Evolutionary conservation across 495 filamentous ascomycete genomes (phyloP).

Genomic region (Daldinia decipiens): DNA sequence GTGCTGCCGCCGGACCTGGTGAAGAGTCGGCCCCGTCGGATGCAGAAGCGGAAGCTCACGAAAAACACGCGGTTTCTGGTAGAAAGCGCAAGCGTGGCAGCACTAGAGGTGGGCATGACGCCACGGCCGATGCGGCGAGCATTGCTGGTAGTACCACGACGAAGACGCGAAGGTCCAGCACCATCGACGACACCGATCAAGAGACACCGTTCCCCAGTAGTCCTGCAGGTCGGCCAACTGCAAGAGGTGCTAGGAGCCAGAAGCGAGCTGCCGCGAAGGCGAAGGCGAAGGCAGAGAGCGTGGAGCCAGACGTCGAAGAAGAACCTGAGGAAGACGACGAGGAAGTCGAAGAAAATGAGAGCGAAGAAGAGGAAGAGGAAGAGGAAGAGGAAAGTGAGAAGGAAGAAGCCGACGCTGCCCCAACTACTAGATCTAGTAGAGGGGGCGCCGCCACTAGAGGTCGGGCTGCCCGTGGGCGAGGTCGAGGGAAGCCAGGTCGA

Average conservation of each 20-base stretch:
- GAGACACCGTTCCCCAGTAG: slow-evolving; percentile 50
- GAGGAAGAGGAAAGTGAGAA: slow-evolving; percentile 35
- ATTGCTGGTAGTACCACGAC: slow-evolving; percentile 46
- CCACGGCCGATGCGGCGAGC: slow-evolving; percentile 36
- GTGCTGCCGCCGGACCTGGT: slow-evolving; percentile 68
- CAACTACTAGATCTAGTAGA: slow-evolving; percentile 37
- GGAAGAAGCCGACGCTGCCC: slow-evolving; percentile 31
- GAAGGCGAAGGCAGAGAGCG: slow-evolving; percentile 46
- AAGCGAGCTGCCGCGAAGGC: slow-evolving; percentile 56
- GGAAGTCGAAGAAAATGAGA: slow-evolving; percentile 41
- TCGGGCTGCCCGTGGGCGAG: slow-evolving; percentile 40
- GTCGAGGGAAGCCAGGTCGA: slow-evolving; percentile 41
- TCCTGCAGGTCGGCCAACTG: slow-evolving; percentile 51
- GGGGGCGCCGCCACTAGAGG: slow-evolving; percentile 21
- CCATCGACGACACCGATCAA: slow-evolving; percentile 66
- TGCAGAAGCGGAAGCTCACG: slow-evolving; percentile 55
- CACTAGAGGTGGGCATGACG: slow-evolving; percentile 35
- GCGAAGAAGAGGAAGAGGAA: slow-evolving; percentile 25
- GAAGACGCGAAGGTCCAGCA: slow-evolving; percentile 58
- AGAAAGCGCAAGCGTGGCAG: slow-evolving; percentile 66
- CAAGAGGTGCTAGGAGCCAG: slow-evolving; percentile 51
- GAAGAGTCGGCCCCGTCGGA: slow-evolving; percentile 63
- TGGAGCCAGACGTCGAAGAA: slow-evolving; percentile 43
- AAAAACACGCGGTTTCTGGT: slow-evolving; percentile 49
- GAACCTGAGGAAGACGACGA: slow-evolving; percentile 47